Conservation (phyloP, 2,329 filamentous ascomycete genomes). For the Clathrospora elynae region DNA sequence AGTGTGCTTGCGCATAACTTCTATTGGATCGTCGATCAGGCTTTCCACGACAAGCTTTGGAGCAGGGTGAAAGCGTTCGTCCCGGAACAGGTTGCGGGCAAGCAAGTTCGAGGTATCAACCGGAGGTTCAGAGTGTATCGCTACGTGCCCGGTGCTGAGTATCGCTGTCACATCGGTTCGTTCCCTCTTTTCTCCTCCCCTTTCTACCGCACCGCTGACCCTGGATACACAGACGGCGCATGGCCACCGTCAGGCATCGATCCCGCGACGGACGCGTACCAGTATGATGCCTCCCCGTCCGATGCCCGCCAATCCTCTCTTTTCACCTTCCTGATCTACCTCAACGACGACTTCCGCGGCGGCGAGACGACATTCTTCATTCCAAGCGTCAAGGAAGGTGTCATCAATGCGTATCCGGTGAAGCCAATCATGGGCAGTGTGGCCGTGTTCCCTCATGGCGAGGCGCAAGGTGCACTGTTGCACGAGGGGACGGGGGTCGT, state of each 20-base stretch:
- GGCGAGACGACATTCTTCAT: slow-evolving; percentile 75
- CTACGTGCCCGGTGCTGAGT: slow-evolving; percentile 74
- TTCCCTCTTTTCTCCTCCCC: slow-evolving; percentile 24
- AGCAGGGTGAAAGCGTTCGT: slow-evolving; percentile 63
- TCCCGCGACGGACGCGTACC: slow-evolving; percentile 60
- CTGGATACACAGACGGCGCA: slow-evolving; percentile 63
- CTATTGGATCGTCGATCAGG: slow-evolving; percentile 70
- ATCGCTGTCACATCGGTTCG: slow-evolving; percentile 66
- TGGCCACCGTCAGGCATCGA: slow-evolving; percentile 73
- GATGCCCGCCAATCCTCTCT: slow-evolving; percentile 67
- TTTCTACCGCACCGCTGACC: slow-evolving; percentile 1
- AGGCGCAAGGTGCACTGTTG: slow-evolving; percentile 66
- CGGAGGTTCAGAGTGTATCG: slow-evolving; percentile 73
- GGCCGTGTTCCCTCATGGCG: slow-evolving; percentile 72
- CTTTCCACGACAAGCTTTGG: slow-evolving; percentile 69
- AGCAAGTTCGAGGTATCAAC: slow-evolving; percentile 66
- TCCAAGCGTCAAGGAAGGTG: slow-evolving; percentile 66
- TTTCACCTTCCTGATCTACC: slow-evolving; percentile 71
- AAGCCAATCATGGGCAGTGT: slow-evolving; percentile 71
- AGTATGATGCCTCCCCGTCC: slow-evolving; percentile 68
- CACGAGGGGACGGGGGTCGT: slow-evolving; percentile 73
- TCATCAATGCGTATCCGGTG: slow-evolving; percentile 71
- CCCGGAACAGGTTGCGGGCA: slow-evolving; percentile 61
- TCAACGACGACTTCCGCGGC: slow-evolving; percentile 73
- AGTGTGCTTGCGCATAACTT: slow-evolving; percentile 74